Conservation (phyloP, 305 asterid species). For the Fraxinus angustifolia region DNA sequence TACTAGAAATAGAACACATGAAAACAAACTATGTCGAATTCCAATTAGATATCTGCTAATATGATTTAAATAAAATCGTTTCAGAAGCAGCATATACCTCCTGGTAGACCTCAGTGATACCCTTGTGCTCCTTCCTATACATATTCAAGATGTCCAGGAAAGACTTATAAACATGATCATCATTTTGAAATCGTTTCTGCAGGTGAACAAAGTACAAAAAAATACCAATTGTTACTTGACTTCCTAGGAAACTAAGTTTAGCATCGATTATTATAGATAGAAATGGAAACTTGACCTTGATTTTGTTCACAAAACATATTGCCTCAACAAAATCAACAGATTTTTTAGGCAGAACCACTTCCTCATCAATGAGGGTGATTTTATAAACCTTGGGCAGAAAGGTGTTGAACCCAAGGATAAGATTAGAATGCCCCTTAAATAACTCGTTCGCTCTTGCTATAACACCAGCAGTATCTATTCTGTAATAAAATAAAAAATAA, state of each 20-base stretch:
- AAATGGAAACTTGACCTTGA: conserved; percentile 54
- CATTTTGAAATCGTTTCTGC: conserved; percentile 87
- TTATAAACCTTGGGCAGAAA: conserved; percentile 96
- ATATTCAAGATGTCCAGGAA: conserved; percentile 93
- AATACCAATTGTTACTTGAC: conserved; percentile 2
- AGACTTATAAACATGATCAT: conserved; percentile 88
- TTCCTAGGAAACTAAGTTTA: conserved; percentile 5
- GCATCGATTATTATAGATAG: not conserved
- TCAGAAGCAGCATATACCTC: conserved; percentile 53
- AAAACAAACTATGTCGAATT: not conserved
- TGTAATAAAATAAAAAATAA: not conserved
- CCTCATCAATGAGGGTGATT: conserved; percentile 79
- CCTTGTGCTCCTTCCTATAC: conserved; percentile 94
- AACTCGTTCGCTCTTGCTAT: conserved; percentile 48
- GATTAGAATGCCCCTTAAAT: conserved; percentile 53
- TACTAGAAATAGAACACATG: not conserved
- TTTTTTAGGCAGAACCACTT: conserved; percentile 69
- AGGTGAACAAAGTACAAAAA: conserved; percentile 20
- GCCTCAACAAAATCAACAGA: conserved; percentile 97
- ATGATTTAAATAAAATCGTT: not conserved
- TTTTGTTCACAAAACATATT: conserved; percentile 84
- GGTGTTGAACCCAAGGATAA: conserved; percentile 48
- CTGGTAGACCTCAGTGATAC: conserved; percentile 81
- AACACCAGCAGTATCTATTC: conserved; percentile 25
- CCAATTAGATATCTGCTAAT: not conserved